phyloP scores from a whole-genome alignment of 176 grass and related monocot genomes.

The Oryza coarctata region DNA sequence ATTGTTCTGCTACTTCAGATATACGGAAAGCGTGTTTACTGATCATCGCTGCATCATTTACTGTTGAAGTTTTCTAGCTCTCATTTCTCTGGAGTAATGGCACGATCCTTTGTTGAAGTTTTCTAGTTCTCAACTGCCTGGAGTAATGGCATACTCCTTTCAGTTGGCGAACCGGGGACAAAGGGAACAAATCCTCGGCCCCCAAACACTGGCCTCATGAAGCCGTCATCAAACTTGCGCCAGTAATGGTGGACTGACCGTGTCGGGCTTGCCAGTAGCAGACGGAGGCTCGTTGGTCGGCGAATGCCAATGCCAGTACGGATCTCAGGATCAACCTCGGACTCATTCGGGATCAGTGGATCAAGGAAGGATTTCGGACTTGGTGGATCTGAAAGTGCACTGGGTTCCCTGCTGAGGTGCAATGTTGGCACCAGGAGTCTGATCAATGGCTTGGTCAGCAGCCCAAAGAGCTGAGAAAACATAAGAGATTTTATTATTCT shows the following conservation, averaged over 20 bases:
- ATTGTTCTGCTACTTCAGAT: neutral
- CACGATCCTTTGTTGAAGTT: slow-evolving; percentile 32
- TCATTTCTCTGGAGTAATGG: slow-evolving; percentile 23
- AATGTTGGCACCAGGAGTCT: slow-evolving; percentile 52
- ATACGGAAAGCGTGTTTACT: neutral
- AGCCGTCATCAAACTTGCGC: slow-evolving; percentile 79
- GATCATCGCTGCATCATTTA: neutral
- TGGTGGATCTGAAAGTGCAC: slow-evolving; percentile 58
- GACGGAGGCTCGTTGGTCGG: slow-evolving; percentile 60
- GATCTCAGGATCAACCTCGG: slow-evolving; percentile 38
- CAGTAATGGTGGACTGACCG: slow-evolving; percentile 83
- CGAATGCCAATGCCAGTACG: slow-evolving; percentile 20
- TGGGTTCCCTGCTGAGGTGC: slow-evolving; percentile 51
- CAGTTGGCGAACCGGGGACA: slow-evolving; percentile 59
- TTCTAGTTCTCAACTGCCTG: slow-evolving; percentile 17
- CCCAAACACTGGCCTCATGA: slow-evolving; percentile 87
- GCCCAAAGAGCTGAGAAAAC: slow-evolving; percentile 71
- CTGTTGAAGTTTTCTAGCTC: neutral
- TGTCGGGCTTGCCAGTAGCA: slow-evolving; percentile 56
- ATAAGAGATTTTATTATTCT: slow-evolving; percentile 4
- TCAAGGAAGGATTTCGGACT: slow-evolving; percentile 79
- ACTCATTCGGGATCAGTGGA: slow-evolving; percentile 29
- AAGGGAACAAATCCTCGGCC: slow-evolving; percentile 76
- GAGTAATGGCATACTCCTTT: slow-evolving; percentile 49
- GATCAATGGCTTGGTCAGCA: slow-evolving; percentile 83